phyloP scores from a whole-genome alignment of 345 rosid species.

The Zanthoxylum bungeanum region DNA sequence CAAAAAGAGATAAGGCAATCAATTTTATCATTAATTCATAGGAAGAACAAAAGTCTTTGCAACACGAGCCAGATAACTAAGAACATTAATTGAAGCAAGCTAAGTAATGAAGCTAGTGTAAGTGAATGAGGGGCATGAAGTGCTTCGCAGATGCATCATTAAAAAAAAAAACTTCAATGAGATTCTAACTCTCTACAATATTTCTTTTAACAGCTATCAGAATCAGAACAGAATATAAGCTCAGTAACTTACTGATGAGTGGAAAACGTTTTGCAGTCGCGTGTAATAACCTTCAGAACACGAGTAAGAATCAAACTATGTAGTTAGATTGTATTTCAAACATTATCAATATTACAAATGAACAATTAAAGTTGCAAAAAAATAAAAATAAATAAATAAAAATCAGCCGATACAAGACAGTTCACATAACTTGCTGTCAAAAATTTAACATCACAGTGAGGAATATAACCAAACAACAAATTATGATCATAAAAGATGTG shows the following conservation, averaged over 20 bases:
- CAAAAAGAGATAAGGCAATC: neutral
- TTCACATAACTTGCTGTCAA: neutral
- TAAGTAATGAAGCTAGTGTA: neutral
- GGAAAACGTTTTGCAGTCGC: neutral
- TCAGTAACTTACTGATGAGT: conserved; percentile 30
- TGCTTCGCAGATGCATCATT: neutral
- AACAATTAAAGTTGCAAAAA: neutral
- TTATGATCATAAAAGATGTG: neutral
- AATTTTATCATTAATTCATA: neutral
- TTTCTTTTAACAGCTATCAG: neutral
- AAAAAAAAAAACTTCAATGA: neutral
- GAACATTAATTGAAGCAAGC: neutral
- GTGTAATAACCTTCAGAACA: conserved; percentile 7
- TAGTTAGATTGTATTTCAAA: neutral
- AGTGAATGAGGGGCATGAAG: neutral
- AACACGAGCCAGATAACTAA: neutral
- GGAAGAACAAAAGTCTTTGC: neutral
- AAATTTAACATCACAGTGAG: too few relatives aligned
- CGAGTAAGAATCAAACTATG: neutral
- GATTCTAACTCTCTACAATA: neutral
- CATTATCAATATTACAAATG: neutral
- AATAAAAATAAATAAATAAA: too few relatives aligned
- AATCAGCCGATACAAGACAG: neutral
- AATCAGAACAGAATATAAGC: neutral
- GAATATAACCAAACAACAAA: neutral